phyloP scores from a whole-genome alignment of 73 alveolate genomes.

The Uronychia binucleata region DNA sequence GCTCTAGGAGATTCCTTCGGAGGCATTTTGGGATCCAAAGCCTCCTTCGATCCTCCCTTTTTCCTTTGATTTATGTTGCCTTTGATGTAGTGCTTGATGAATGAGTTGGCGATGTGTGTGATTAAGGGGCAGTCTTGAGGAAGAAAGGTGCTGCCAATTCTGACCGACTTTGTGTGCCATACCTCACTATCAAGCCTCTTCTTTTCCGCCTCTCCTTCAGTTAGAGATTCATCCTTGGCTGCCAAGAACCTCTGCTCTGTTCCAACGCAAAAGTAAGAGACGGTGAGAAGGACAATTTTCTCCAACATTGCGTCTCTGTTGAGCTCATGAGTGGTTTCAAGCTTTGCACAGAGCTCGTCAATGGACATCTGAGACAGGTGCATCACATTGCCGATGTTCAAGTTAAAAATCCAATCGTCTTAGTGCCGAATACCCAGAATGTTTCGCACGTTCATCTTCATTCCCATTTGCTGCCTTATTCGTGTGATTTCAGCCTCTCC shows the following conservation, averaged over 20 bases:
- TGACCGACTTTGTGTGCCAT: slow-evolving; percentile 49
- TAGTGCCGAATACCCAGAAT: slow-evolving; percentile 33
- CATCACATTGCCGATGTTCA: slow-evolving; percentile 52
- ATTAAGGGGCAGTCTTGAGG: slow-evolving; percentile 47
- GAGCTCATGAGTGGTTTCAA: slow-evolving; percentile 38
- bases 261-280: slow-evolving; percentile 48
- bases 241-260: slow-evolving; percentile 37
- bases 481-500: background rate
- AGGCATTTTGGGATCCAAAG: too few relatives aligned
- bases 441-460: slow-evolving; percentile 43
- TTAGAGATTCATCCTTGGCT: slow-evolving; percentile 4
- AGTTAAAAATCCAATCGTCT: slow-evolving; percentile 51
- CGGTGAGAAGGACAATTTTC: slow-evolving; percentile 36
- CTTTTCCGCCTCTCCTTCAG: slow-evolving; percentile 7
- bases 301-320: slow-evolving; percentile 55
- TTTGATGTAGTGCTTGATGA: slow-evolving; percentile 27
- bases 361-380: slow-evolving; percentile 35
- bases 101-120: slow-evolving; percentile 32
- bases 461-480: background rate
- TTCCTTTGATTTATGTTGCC: background rate
- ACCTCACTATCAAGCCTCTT: slow-evolving; percentile 26
- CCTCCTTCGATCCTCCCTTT: background rate
- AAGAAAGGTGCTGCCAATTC: slow-evolving; percentile 17
- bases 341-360: slow-evolving; percentile 32
- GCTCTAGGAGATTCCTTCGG: background rate